Evolutionary conservation across 495 filamentous ascomycete species (phyloP).

Genomic region (Articulospora tetracladia): DNA sequence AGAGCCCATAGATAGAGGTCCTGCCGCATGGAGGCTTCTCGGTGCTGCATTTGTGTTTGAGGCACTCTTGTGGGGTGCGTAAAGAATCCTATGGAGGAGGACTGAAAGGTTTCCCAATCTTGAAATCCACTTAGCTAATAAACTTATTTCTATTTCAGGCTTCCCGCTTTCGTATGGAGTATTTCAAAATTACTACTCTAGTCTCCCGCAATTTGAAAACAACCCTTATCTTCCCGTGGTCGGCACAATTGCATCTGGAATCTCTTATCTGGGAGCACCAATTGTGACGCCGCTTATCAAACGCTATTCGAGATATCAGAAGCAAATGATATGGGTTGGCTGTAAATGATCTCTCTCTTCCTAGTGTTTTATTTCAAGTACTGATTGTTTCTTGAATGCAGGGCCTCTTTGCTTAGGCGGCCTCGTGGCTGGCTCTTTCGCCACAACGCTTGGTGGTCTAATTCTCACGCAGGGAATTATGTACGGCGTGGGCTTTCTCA

Average conservation of each 20-base stretch:
- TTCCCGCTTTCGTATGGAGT: conserved; percentile 34
- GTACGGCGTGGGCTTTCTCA: conserved; percentile 35
- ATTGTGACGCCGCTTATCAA: conserved; percentile 27
- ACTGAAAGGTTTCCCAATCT: not conserved
- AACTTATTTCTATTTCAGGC: conserved; percentile 19
- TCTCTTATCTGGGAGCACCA: conserved; percentile 30
- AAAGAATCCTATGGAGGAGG: too few relatives aligned
- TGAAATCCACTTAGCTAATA: not conserved
- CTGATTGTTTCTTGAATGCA: not conserved
- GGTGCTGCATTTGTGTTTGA: conserved; percentile 26
- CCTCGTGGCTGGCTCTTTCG: conserved; percentile 31
- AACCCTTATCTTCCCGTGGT: conserved; percentile 29
- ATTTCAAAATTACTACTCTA: conserved; percentile 34
- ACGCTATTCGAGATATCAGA: conserved; percentile 26
- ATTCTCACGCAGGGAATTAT: conserved; percentile 35
- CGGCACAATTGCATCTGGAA: conserved; percentile 29
- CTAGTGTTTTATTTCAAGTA: not conserved
- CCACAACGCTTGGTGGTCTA: conserved; percentile 24
- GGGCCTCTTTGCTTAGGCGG: conserved; percentile 24
- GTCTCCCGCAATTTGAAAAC: conserved; percentile 27
- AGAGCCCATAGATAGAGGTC: conserved; percentile 11
- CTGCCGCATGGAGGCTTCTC: conserved; percentile 20
- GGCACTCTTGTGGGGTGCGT: conserved; percentile 27
- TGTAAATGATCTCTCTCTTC: conserved; percentile 9
- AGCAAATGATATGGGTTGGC: conserved; percentile 30